These are phyloP conservation scores for Exophiala lecanii-corni DNA, from an alignment of 2,329 filamentous ascomycete genomes.

Conservation along the genomic window DNA sequence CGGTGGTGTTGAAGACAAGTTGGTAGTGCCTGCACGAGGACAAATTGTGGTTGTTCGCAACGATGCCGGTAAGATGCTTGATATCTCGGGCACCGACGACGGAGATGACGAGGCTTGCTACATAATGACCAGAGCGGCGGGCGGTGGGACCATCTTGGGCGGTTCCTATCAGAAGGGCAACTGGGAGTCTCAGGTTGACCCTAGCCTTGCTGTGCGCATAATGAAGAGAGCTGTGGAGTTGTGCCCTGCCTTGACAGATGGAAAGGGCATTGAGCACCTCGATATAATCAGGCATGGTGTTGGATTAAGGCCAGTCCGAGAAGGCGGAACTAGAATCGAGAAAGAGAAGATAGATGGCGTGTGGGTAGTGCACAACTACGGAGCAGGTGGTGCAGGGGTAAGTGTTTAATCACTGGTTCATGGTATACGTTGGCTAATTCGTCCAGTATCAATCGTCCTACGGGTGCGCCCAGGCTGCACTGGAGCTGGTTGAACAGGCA, in stretches of 20 bases:
- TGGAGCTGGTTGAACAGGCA: slow-evolving; percentile 60
- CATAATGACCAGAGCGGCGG: slow-evolving; percentile 71
- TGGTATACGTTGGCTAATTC: slow-evolving; percentile 43
- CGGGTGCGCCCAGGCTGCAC: slow-evolving; percentile 64
- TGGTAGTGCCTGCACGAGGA: slow-evolving; percentile 70
- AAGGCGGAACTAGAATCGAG: slow-evolving; percentile 71
- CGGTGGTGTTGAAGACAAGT: slow-evolving; percentile 73
- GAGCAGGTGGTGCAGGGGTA: slow-evolving; percentile 56
- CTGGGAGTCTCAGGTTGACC: slow-evolving; percentile 76
- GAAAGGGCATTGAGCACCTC: slow-evolving; percentile 67
- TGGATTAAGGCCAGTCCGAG: slow-evolving; percentile 70
- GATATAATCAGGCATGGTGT: slow-evolving; percentile 77
- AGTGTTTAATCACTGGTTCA: slow-evolving; percentile 37
- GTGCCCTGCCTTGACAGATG: slow-evolving; percentile 59
- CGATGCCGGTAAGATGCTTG: slow-evolving; percentile 65
- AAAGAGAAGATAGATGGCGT: slow-evolving; percentile 61
- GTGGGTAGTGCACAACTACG: slow-evolving; percentile 63
- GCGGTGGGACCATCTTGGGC: slow-evolving; percentile 82
- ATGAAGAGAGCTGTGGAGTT: slow-evolving; percentile 70
- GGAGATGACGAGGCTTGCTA: slow-evolving; percentile 69
- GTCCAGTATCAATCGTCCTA: slow-evolving; percentile 61
- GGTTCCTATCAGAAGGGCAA: slow-evolving; percentile 75
- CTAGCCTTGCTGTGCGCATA: slow-evolving; percentile 73
- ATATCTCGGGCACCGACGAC: slow-evolving; percentile 68
- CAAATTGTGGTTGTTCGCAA: slow-evolving; percentile 83